Evolutionary conservation across 2,329 filamentous ascomycete genomes (phyloP), one percentile per base, ranked within the genome.

Genomic region (Clonostachys byssicola): DNA sequence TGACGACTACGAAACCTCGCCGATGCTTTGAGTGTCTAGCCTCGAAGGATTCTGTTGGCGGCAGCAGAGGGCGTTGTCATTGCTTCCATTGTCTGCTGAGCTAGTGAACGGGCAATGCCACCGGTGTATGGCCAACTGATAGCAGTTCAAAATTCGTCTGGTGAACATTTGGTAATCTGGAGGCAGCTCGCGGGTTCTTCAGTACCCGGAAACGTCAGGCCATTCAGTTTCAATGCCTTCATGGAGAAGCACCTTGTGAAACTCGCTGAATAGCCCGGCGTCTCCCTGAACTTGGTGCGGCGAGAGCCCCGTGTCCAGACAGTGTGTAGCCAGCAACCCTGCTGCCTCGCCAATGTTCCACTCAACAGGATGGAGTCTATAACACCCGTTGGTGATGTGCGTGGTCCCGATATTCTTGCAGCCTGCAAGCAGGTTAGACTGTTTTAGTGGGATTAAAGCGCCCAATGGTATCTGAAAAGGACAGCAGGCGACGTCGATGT

Each of bases 321-420:
- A 60, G 34, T 60, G 52, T 3, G 58, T 53, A 2, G 55, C 56
- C 16, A 60, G 34, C 23, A 60, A 45, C 0, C 57, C 57, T 1
- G 57, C 55, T 2, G 53, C 57, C 41, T 60, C 57, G 5, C 58
- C 57, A 42, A 60, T 56, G 34, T 60, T 60, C 58, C 58, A 60
- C 45, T 60, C 58, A 1, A 60, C 54, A 7, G 58, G 58, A n/a
- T 60, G 58, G 18, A 60, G 12, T 10, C 58, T 41, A 42, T 60
- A 60, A 13, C 58, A 60, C 6, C 58, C 58, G 36, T 60, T 60
- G 0, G 58, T 60, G 12, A 60, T 60, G 40, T 60, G 58, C 6
- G 58, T 60, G 0, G 58, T 60, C 5, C 58, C 58, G 9, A 60
- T 60, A 9, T 60, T 60, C 50, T 60, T 60, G 1, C 55, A 60